Percentiles rank a stretch among this genome's conserved stretches.
phyloP scores from a whole-genome alignment of 1,284 basidiomycete genomes.

The Apiotrichum akiyoshidainum region DNA sequence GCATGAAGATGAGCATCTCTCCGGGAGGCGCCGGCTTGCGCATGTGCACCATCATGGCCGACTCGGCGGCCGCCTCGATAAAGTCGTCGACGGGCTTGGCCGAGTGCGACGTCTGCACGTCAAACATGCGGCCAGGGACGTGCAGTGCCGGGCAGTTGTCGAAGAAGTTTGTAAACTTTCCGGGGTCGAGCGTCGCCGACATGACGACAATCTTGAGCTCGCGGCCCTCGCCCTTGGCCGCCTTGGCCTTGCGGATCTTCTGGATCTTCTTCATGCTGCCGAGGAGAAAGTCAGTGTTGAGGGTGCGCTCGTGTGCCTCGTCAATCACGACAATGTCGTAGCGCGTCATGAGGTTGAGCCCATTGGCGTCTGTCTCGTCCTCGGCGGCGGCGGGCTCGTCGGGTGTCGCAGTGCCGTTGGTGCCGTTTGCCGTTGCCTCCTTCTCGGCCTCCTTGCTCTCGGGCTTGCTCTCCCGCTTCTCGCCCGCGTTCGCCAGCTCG shows the following conservation, averaged over 20 bases:
- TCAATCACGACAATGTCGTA: conserved; percentile 93
- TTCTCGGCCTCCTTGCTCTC: no score
- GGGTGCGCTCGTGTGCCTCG: conserved; percentile 93
- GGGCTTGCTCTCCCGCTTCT: neutral
- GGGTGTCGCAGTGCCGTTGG: neutral
- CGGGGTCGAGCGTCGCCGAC: conserved; percentile 94
- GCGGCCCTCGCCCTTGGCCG: conserved; percentile 46
- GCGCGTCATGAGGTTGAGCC: conserved; percentile 60
- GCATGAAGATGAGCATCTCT: conserved; percentile 90
- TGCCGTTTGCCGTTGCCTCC: neutral
- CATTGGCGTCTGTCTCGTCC: neutral
- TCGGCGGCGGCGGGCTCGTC: neutral
- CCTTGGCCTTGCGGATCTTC: conserved; percentile 60
- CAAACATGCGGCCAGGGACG: conserved; percentile 87
- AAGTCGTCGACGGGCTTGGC: conserved; percentile 75
- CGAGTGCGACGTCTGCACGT: conserved; percentile 79
- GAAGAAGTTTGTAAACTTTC: conserved; percentile 88
- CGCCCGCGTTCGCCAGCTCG: conserved; percentile 29
- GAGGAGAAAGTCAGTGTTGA: conserved; percentile 91
- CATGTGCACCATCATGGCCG: conserved; percentile 85
- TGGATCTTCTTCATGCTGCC: conserved; percentile 87
- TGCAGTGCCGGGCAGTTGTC: conserved; percentile 77
- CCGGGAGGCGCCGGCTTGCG: conserved; percentile 64
- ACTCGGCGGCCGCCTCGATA: conserved; percentile 80
- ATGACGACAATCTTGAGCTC: conserved; percentile 86